Conservation (phyloP, 106 monocot genomes). For the Dendrobium catenatum region DNA sequence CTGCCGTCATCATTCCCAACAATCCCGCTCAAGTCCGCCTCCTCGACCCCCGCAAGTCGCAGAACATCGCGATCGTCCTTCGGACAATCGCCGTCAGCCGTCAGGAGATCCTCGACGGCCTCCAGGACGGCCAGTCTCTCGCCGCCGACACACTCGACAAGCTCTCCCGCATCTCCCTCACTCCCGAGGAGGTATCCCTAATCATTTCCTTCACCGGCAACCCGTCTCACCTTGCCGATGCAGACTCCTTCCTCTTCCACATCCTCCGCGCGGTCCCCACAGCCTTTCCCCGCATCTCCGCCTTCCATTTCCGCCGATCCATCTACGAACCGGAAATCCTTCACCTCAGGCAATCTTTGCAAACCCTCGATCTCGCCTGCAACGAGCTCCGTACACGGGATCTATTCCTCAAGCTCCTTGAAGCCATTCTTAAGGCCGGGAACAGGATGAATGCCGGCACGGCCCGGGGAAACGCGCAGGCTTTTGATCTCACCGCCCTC, state of each 20-base stretch:
- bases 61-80: conserved; percentile 82
- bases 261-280: conserved; percentile 42
- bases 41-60: conserved; percentile 81
- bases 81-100: conserved; percentile 52
- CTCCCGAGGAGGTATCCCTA: conserved; percentile 50
- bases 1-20: neutral
- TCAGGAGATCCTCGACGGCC: conserved; percentile 55
- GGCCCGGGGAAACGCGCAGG: conserved; percentile 76
- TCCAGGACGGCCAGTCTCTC: conserved; percentile 61
- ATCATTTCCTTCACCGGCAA: conserved; percentile 46
- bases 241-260: conserved; percentile 75
- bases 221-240: conserved; percentile 53
- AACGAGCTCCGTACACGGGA: conserved; percentile 45
- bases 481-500: conserved; percentile 73
- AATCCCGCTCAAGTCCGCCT: conserved; percentile 37
- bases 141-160: conserved; percentile 62
- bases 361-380: conserved; percentile 60
- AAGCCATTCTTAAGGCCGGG: conserved; percentile 83
- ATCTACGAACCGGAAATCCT: conserved; percentile 49
- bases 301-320: conserved; percentile 57
- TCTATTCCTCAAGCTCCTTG: conserved; percentile 75
- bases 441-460: conserved; percentile 95
- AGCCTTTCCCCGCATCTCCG: conserved; percentile 57
- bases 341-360: conserved; percentile 35
- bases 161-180: conserved; percentile 38